A percentile compares a stretch with the other conserved stretches of the same genome.
These are phyloP conservation scores for Globisporangium heterothallicum DNA, from an alignment of 352 stramenopile genomes.

Conservation along the genomic window DNA sequence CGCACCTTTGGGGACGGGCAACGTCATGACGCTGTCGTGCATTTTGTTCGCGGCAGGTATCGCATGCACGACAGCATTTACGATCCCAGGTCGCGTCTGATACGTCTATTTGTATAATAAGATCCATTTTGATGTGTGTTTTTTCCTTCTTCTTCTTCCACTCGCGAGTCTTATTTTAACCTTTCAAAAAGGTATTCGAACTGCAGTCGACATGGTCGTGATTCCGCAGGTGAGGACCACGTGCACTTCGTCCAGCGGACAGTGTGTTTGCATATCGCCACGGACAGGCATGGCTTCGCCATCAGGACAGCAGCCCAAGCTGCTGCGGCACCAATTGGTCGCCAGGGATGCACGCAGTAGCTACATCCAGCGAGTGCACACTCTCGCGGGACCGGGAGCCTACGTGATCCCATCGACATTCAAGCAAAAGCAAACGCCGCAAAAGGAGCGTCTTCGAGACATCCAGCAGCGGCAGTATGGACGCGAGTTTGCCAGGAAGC, in stretches of 20 bases:
- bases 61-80: conserved; percentile 38
- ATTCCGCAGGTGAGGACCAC: no score
- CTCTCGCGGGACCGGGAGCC: conserved; percentile 37
- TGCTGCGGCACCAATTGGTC: conserved; percentile 25
- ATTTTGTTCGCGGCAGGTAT: conserved; percentile 52
- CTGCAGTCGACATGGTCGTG: no score
- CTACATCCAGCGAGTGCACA: conserved; percentile 52
- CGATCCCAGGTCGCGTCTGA: conserved; percentile 13
- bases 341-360: conserved; percentile 23
- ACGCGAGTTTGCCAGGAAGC: conserved; percentile 37
- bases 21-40: conserved; percentile 53
- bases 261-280: no score
- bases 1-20: conserved; percentile 48
- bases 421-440: conserved; percentile 12
- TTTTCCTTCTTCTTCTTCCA: no score
- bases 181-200: no score
- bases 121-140: not conserved
- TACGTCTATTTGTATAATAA: not conserved
- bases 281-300: not conserved
- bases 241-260: no score
- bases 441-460: conserved; percentile 34
- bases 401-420: conserved; percentile 64
- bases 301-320: conserved; percentile 1
- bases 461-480: conserved; percentile 50
- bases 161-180: no score